A percentile compares a stretch with the other conserved stretches of the same genome.
Evolutionary conservation across 176 grass and related monocot species (phyloP).

Genomic region (Tuctoria greenei): DNA sequence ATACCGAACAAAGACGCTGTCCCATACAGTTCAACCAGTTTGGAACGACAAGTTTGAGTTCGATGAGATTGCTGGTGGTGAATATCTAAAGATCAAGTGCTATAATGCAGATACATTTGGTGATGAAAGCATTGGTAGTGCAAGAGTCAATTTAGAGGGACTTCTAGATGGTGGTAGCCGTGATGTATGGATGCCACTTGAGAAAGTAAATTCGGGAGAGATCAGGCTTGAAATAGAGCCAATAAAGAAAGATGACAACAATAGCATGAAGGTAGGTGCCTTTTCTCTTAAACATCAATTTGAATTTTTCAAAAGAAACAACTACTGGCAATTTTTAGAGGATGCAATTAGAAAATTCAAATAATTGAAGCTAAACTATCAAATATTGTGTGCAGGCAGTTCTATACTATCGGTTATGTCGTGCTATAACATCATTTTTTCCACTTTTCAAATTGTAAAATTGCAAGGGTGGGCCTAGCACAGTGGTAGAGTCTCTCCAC

Average conservation of each 20-base stretch:
- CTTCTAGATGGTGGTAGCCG: slow-evolving; percentile 61
- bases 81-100: slow-evolving; percentile 93
- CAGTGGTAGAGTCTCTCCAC: no score
- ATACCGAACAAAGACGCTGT: slow-evolving; percentile 73
- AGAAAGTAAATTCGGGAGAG: slow-evolving; percentile 80
- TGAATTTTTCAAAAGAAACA: neutral
- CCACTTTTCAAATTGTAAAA: slow-evolving; percentile 5
- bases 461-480: no score
- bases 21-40: slow-evolving; percentile 55
- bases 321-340: no score
- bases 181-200: slow-evolving; percentile 91
- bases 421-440: slow-evolving; percentile 17
- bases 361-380: slow-evolving; percentile 2
- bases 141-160: slow-evolving; percentile 81
- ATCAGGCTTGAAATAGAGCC: slow-evolving; percentile 72
- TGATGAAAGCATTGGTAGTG: slow-evolving; percentile 85
- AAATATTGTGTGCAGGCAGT: neutral
- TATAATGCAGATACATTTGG: slow-evolving; percentile 71
- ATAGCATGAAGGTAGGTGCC: slow-evolving; percentile 40
- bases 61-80: slow-evolving; percentile 81
- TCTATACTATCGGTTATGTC: neutral
- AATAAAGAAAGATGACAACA: slow-evolving; percentile 50
- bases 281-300: neutral
- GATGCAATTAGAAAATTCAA: neutral
- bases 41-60: slow-evolving; percentile 93